These are phyloP conservation scores for Boletus reticuloceps DNA, from an alignment of 768 basidiomycete species.

Conservation along the genomic window DNA sequence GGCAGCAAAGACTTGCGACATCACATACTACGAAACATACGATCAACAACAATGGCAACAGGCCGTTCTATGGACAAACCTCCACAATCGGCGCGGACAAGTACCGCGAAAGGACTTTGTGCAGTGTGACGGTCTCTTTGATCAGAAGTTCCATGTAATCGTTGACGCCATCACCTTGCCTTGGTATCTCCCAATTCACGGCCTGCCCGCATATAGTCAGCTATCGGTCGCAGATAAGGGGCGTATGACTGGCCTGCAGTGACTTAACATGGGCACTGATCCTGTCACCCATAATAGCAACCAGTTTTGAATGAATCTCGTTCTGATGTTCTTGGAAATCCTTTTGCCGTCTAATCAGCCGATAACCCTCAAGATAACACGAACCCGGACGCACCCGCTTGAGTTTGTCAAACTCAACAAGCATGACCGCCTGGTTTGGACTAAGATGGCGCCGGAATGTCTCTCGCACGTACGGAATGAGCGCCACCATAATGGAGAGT, in stretches of 20 bases:
- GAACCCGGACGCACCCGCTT: conserved; percentile 69
- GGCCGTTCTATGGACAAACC: conserved; percentile 40
- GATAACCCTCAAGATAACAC: not conserved
- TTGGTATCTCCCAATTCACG: conserved; percentile 75
- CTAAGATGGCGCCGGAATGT: conserved; percentile 91
- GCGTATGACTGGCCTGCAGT: conserved; percentile 56
- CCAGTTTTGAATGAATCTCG: conserved; percentile 96
- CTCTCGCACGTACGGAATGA: conserved; percentile 96
- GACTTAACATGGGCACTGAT: conserved; percentile 81
- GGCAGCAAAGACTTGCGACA: conserved; percentile 91
- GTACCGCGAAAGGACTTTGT: conserved; percentile 94
- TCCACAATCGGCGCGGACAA: conserved; percentile 76
- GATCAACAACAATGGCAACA: conserved; percentile 11
- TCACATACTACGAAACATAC: conserved; percentile 63
- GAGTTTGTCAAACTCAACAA: conserved; percentile 97
- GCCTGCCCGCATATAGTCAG: conserved; percentile 40
- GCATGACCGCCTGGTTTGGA: conserved; percentile 93
- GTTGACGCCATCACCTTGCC: conserved; percentile 62
- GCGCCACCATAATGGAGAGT: conserved; percentile 87
- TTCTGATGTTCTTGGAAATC: conserved; percentile 99
- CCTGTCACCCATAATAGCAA: conserved; percentile 98
- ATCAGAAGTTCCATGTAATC: conserved; percentile 92
- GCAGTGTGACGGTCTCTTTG: conserved; percentile 92
- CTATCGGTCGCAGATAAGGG: conserved; percentile 1
- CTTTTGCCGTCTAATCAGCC: conserved; percentile 35